phyloP scores from a whole-genome alignment of 2,329 filamentous ascomycete genomes.

The Botryotinia globosa region DNA sequence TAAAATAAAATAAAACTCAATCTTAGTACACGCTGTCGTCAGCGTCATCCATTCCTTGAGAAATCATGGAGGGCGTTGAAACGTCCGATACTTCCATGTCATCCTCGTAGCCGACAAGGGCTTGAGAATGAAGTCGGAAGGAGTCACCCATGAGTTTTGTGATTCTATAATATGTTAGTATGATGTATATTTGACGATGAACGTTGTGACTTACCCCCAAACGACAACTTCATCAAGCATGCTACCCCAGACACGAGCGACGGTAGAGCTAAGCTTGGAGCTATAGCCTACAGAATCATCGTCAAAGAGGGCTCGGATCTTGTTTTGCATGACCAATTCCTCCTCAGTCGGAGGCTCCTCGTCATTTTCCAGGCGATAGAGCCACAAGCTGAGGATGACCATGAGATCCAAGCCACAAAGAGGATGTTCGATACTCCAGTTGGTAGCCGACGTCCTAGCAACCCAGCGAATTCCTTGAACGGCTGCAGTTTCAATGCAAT shows the following conservation, averaged over 20 bases:
- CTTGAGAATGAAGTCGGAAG: slow-evolving; percentile 94
- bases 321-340: slow-evolving; percentile 87
- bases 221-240: slow-evolving; percentile 99
- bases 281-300: slow-evolving; percentile 82
- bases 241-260: slow-evolving; percentile 92
- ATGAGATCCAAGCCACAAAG: slow-evolving; percentile 95
- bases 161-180: slow-evolving; percentile 62
- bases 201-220: slow-evolving; percentile 79
- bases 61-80: slow-evolving; percentile 69
- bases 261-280: slow-evolving; percentile 86
- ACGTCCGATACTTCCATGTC: slow-evolving; percentile 67
- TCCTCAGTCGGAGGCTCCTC: slow-evolving; percentile 85
- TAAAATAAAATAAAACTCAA: slow-evolving; percentile 27
- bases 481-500: slow-evolving; percentile 94
- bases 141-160: slow-evolving; percentile 97
- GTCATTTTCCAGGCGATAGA: slow-evolving; percentile 99
- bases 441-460: slow-evolving; percentile 93
- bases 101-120: slow-evolving; percentile 91
- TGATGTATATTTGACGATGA: slow-evolving; percentile 13
- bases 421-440: slow-evolving; percentile 98
- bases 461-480: slow-evolving; percentile 96
- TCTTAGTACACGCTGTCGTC: slow-evolving; percentile 67
- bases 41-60: slow-evolving; percentile 60
- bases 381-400: slow-evolving; percentile 96
- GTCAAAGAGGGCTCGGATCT: slow-evolving; percentile 84